Evolutionary conservation across 495 filamentous ascomycete genomes (phyloP), one percentile per base, ranked within the genome.

Genomic region (Penicillium macrosclerotiorum): DNA sequence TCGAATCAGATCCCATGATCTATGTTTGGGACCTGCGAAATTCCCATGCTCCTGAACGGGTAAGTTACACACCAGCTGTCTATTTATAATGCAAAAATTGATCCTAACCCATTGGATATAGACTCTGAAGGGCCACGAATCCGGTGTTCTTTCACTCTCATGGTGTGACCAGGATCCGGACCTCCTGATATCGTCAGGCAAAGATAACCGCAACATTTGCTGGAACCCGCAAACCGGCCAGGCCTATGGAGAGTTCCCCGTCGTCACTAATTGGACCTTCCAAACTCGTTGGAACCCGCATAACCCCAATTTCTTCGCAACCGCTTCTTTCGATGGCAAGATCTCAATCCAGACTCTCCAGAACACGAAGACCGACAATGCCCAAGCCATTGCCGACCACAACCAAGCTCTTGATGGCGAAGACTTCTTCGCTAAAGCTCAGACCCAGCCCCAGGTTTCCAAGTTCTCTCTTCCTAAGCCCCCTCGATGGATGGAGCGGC

Each of bases 211-310:
- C 52, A 96, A 90, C 1, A 78, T 97, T 42, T 86, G 91, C 47
- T 99, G 94, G 93, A 96, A 96, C 66, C 88, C 94, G 1, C 88
- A 93, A 54, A 94, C 84, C 4, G 91, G 91, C 34, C 81, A 89
- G 58, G 71, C 76, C 4, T 87, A 89, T 35, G 93, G 94, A 45
- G 91, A 97, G 68, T 95, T 96, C 65, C 89, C 92, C 9, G 87
- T 96, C 52, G 94, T 95, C 43, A 95, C 92, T 27, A 97, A 97
- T 65, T 97, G 94, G 93, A 95, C 90, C 2, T 99, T 97, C 75
- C 83, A 90, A 64, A 96, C 93, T 5, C 81, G 83, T 53, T 99
- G 92, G 81, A 90, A 96, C 64, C 93, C 94, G 14, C 80, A 86
- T 54, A 94, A 97, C 65, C 94, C 93, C 5, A 85, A 80, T 54